Conservation (phyloP, 108 stramenopile genomes). For the Nannochloropsis salina region DNA sequence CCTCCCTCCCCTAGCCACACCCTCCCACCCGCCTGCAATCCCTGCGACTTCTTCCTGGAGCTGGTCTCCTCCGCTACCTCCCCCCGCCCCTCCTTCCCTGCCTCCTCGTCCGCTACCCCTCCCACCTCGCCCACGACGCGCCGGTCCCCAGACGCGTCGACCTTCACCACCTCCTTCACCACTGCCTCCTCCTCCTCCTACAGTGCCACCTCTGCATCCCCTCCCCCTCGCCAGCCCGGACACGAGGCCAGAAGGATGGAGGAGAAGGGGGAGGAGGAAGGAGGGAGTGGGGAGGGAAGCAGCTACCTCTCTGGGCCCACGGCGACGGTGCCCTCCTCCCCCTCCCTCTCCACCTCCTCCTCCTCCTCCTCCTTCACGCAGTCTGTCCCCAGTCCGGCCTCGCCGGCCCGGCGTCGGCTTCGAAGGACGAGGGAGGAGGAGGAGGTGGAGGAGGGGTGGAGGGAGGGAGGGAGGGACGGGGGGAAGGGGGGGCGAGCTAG, state of each 20-base stretch:
- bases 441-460: not conserved
- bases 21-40: not conserved
- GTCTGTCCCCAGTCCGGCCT: not conserved
- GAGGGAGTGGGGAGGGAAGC: not conserved
- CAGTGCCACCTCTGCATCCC: not conserved
- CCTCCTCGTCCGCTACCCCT: not conserved
- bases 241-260: not conserved
- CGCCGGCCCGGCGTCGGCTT: not conserved
- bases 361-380: not conserved
- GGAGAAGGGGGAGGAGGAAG: not conserved
- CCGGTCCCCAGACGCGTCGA: not conserved
- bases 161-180: not conserved
- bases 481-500: not conserved
- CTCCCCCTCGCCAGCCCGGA: not conserved
- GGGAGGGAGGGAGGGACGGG: not conserved
- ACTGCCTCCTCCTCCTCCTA: not conserved
- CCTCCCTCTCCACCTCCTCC: not conserved
- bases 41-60: not conserved
- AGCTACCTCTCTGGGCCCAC: not conserved
- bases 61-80: not conserved
- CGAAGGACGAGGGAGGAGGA: not conserved
- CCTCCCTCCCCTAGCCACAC: not conserved
- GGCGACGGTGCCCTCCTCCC: not conserved
- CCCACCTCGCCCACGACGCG: not conserved
- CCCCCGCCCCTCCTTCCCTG: not conserved